Conservation (phyloP, 352 stramenopile species). For the Phytopythium sindhum region DNA sequence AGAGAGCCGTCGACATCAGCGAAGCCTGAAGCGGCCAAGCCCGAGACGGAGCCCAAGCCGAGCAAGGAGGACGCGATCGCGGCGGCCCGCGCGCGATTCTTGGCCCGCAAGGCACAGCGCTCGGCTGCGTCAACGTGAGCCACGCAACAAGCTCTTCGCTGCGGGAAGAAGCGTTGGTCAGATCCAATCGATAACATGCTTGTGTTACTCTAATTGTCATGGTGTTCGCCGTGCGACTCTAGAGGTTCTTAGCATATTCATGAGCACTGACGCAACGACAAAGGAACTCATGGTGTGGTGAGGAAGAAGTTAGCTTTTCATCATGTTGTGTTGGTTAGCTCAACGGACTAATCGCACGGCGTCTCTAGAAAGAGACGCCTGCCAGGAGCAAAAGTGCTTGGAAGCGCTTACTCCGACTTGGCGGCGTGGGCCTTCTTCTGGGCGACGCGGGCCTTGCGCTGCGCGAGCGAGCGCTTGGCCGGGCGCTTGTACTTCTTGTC, state of each 20-base stretch:
- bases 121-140: slow-evolving; percentile 10
- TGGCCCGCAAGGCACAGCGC: slow-evolving; percentile 78
- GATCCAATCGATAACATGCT: too few relatives aligned
- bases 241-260: too few relatives aligned
- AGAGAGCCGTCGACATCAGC: background rate
- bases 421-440: slow-evolving; percentile 96
- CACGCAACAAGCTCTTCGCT: slow-evolving; percentile 5
- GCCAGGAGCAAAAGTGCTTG: background rate
- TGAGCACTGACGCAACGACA: too few relatives aligned
- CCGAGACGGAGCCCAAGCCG: slow-evolving; percentile 15
- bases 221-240: too few relatives aligned
- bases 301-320: slow-evolving; percentile 9
- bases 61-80: slow-evolving; percentile 78
- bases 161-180: too few relatives aligned
- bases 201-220: too few relatives aligned
- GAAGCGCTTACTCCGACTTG: slow-evolving; percentile 41
- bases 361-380: background rate
- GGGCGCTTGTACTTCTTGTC: slow-evolving; percentile 95
- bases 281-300: background rate
- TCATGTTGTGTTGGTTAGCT: slow-evolving; percentile 3
- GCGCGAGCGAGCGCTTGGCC: slow-evolving; percentile 92
- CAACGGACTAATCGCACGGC: background rate
- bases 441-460: slow-evolving; percentile 94
- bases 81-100: slow-evolving; percentile 74
- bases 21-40: background rate